These are phyloP conservation scores for Pythium sukuiense DNA, from an alignment of 352 stramenopile genomes.

Conservation along the genomic window DNA sequence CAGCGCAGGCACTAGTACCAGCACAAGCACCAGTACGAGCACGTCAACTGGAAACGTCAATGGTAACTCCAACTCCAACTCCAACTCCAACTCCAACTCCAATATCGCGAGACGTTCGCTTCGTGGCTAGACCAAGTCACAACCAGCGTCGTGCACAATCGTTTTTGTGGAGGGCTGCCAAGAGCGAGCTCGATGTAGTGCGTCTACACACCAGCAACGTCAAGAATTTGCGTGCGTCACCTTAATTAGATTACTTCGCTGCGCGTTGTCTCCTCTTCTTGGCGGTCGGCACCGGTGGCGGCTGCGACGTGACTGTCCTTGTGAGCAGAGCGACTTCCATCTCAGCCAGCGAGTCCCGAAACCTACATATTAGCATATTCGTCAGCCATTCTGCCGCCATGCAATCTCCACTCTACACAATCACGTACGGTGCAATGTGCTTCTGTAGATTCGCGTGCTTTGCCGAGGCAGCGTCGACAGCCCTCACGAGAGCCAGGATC, in stretches of 20 bases:
- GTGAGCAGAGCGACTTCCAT: conserved; percentile 25
- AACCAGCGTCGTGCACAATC: too few species aligned
- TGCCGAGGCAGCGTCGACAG: conserved; percentile 19
- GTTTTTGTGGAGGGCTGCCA: background rate
- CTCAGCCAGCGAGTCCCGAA: conserved; percentile 26
- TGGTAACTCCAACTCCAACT: too few species aligned
- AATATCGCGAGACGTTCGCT: too few species aligned
- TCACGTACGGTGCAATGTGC: conserved; percentile 21
- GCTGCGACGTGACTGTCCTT: background rate
- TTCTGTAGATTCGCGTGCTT: conserved; percentile 25
- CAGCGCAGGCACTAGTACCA: too few species aligned
- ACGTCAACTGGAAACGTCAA: too few species aligned
- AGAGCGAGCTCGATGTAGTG: background rate
- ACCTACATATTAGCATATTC: conserved; percentile 7
- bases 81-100: too few species aligned
- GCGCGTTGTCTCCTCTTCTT: conserved; percentile 7
- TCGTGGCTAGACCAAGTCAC: too few species aligned
- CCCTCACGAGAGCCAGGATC: conserved; percentile 25
- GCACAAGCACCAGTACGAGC: too few species aligned
- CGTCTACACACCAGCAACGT: too few species aligned
- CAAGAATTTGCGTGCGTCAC: background rate
- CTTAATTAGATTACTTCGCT: background rate
- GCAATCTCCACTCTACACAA: background rate
- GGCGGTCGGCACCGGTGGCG: background rate
- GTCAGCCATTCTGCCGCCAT: background rate